Percentiles rank a stretch among this genome's conserved stretches.
Conservation (phyloP, 345 rosid genomes). For the Murraya paniculata region DNA sequence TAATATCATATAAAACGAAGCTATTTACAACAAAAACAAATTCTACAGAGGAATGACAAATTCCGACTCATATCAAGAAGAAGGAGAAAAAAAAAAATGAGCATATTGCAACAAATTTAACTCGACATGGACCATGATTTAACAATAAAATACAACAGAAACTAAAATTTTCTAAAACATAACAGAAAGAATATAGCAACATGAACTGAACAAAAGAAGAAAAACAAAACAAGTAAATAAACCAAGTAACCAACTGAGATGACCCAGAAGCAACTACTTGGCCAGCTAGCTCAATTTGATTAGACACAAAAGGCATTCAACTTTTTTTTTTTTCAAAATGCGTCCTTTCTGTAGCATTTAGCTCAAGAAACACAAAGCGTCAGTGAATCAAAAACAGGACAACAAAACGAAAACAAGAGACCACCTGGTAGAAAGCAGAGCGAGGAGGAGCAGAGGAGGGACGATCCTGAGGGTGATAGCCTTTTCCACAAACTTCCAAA, state of each 20-base stretch:
- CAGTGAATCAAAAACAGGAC: neutral
- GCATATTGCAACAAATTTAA: neutral
- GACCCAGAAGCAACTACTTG: neutral
- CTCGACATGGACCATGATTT: neutral
- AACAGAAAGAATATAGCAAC: neutral
- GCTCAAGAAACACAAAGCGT: constrained; percentile 7
- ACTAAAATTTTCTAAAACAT: neutral
- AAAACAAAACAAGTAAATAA: neutral
- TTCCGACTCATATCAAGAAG: neutral
- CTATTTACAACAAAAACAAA: neutral
- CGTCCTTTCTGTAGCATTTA: neutral
- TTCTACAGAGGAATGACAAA: neutral
- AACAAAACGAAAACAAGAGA: constrained; percentile 1
- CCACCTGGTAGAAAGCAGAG: constrained; percentile 87
- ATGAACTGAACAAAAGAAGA: neutral
- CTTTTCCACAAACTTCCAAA: constrained; percentile 91
- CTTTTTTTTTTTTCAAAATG: neutral
- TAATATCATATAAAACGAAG: neutral
- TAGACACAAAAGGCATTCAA: neutral
- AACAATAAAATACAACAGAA: neutral
- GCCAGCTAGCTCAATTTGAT: constrained; percentile 5
- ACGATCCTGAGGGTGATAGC: constrained; percentile 62
- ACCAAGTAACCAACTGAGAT: neutral
- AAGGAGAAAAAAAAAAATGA: neutral
- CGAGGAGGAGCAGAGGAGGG: constrained; percentile 75